Base-by-base conservation (phyloP, 306 rosid genomes). In the Pterocarpus santalinus region DNA sequence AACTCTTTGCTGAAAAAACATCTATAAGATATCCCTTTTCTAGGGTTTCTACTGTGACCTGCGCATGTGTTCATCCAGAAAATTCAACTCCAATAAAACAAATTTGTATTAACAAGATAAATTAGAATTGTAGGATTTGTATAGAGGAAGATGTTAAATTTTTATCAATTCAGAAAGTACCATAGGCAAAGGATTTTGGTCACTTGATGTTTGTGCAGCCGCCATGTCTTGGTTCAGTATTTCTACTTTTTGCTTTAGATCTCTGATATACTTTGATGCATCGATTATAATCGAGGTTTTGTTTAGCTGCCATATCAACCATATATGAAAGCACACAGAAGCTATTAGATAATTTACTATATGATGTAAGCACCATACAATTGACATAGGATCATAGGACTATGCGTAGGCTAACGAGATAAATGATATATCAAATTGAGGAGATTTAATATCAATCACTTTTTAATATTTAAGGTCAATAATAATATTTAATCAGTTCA, bases 21-120 rank as follows among this genome's bases (percentile, higher is more conserved):
- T 84, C 81, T 82, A 92, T 79, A 16, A 84, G 53, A 85, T 86
- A 92, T 5, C 97, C 94, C 79, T 89, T 90, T 66, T 79, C 89
- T 83, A 88, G 82, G 87, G 90, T 84, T 90, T 91, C 94, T 63
- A 92, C 95, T 12, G 85, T 80, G 9, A 89, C 97, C 91, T 90
- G 88, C 78, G 87, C 78, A 65, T 65, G 32, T 56, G 9, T 17
- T 9, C 64, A 68, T 35, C 43, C 43, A 10, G 16, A 81, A 43
- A 69, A 46, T 46, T 16, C 5, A 41, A 8, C 43, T 35, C 43
- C 15, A 30, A 41, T 51, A 61, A 68, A 16, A n/a, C 7, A 43
- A 43, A 5, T 43, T 6, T 43, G 8, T 43, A 43, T 43, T 43
- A 41, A 41, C 9, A 41, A 41, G 46, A 41, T 7, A 5, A 36